These are phyloP conservation scores for Chlamydomonas eustigma DNA, from an alignment of 139 green algal species.

Conservation along the genomic window DNA sequence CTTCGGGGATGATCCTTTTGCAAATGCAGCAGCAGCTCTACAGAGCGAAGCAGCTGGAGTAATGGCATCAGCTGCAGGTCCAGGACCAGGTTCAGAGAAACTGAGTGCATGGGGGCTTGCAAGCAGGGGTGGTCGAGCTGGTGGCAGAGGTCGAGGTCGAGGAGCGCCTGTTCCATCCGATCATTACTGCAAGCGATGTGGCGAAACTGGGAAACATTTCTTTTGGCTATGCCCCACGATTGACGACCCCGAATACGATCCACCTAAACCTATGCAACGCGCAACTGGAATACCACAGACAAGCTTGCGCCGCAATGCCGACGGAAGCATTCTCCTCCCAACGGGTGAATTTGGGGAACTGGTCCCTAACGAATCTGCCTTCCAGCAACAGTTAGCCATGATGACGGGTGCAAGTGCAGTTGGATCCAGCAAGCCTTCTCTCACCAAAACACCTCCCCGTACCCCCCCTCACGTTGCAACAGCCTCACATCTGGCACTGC, in stretches of 20 bases:
- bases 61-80: not conserved
- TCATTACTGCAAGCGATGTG: conserved; percentile 53
- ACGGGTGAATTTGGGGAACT: conserved; percentile 30
- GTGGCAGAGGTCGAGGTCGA: conserved; percentile 13
- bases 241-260: conserved; percentile 44
- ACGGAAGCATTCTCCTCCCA: conserved; percentile 32
- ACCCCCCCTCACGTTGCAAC: too few species aligned
- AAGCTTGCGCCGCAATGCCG: conserved; percentile 30
- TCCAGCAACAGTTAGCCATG: conserved; percentile 21
- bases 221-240: conserved; percentile 69
- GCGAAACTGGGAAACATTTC: conserved; percentile 38
- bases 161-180: not conserved
- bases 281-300: conserved; percentile 27
- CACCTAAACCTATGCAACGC: conserved; percentile 6
- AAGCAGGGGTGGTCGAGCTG: conserved; percentile 28
- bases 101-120: conserved; percentile 15
- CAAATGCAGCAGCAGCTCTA: conserved; percentile 6
- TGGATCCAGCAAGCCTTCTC: too few species aligned
- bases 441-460: too few species aligned
- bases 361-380: conserved; percentile 22
- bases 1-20: conserved; percentile 46
- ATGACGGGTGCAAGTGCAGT: conserved; percentile 11
- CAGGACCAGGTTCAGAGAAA: conserved; percentile 11
- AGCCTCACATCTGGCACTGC: too few species aligned
- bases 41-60: conserved; percentile 16